Percentiles rank a stretch among this genome's conserved stretches.
Evolutionary conservation across 345 rosid species (phyloP).

Genomic region (Camelina sativa): DNA sequence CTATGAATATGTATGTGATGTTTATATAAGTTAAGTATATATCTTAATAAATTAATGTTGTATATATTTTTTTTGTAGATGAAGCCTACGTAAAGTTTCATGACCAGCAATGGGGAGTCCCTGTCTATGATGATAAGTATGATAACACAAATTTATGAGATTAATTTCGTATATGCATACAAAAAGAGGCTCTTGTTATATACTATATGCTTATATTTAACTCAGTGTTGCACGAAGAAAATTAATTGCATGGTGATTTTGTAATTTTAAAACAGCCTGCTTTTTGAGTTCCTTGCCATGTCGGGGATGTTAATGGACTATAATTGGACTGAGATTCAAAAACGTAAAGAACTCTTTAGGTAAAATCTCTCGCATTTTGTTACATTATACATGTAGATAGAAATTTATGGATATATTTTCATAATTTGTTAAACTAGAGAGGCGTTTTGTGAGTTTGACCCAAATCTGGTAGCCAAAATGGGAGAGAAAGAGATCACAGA

Average conservation of each 20-base stretch:
- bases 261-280: conserved; percentile 56
- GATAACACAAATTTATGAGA: conserved; percentile 23
- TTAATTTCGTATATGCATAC: background rate
- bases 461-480: conserved; percentile 74
- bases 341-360: conserved; percentile 77
- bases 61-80: conserved; percentile 53
- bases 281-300: conserved; percentile 90
- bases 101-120: conserved; percentile 97
- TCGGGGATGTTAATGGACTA: conserved; percentile 96
- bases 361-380: conserved; percentile 17
- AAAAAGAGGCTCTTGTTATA: background rate
- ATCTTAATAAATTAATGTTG: too few relatives aligned
- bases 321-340: conserved; percentile 95
- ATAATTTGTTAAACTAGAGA: conserved; percentile 52
- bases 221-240: background rate
- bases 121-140: conserved; percentile 92
- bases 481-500: conserved; percentile 79
- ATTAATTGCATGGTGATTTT: conserved; percentile 2
- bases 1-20: background rate
- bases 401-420: background rate
- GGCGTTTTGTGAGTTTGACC: conserved; percentile 79
- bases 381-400: background rate
- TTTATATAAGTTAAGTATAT: background rate
- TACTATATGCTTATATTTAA: background rate
- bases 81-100: conserved; percentile 84